Conservation (phyloP, 257 asterid species). For the Solanum acaule region DNA sequence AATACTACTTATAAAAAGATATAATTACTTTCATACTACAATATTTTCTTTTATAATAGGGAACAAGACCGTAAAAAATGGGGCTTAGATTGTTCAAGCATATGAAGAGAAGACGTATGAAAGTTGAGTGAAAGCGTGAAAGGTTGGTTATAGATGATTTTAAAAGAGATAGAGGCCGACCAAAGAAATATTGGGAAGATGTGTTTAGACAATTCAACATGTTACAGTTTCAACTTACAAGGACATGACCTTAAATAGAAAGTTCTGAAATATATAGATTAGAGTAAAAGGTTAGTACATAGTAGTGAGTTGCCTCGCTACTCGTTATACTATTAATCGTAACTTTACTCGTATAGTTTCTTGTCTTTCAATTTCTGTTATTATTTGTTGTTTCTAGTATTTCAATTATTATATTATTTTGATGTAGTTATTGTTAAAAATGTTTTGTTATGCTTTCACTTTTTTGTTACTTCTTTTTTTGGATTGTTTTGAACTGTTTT, state of each 20-base stretch:
- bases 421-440: not conserved
- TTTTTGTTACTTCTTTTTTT: not conserved
- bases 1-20: not conserved
- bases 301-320: not conserved
- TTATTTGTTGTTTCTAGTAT: too few species aligned
- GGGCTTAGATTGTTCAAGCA: not conserved
- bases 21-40: not conserved
- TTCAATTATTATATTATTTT: not conserved
- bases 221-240: too few species aligned
- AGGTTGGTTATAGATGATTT: not conserved
- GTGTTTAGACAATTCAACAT: not conserved
- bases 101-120: not conserved
- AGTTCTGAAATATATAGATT: too few species aligned
- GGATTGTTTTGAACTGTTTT: not conserved
- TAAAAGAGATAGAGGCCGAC: not conserved
- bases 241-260: not conserved
- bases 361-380: too few species aligned
- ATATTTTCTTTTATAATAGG: too few species aligned
- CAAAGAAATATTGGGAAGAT: too few species aligned
- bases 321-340: not conserved
- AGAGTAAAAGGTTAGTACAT: not conserved
- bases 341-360: too few species aligned
- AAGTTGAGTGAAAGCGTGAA: not conserved
- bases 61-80: too few species aligned
- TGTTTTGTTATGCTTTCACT: not conserved